phyloP scores from a whole-genome alignment of 2,329 filamentous ascomycete species.

The Arthrobotrys sinensis region DNA sequence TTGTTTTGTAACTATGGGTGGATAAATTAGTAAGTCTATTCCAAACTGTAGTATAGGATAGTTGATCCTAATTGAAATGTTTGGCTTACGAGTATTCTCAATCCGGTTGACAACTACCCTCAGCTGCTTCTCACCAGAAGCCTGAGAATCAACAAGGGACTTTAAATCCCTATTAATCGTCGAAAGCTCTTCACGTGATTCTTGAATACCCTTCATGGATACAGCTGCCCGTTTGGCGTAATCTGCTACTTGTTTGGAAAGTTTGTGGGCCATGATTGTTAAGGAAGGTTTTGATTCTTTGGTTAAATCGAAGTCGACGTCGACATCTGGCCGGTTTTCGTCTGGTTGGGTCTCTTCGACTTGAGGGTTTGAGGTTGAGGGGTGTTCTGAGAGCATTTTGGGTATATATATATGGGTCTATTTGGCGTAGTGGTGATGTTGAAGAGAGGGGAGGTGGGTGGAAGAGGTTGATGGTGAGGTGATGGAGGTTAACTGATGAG shows the following conservation, averaged over 20 bases:
- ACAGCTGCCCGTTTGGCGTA: neutral
- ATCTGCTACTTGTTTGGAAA: conserved; percentile 32
- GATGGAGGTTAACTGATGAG: neutral
- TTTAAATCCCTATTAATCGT: too few relatives aligned
- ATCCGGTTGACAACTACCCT: too few relatives aligned
- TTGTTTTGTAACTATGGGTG: too few relatives aligned
- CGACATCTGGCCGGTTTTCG: conserved; percentile 6
- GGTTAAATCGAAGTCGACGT: neutral
- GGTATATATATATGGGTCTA: too few relatives aligned
- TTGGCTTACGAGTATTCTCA: too few relatives aligned
- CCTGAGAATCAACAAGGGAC: neutral
- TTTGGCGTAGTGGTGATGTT: neutral
- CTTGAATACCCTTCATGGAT: neutral
- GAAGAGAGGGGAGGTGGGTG: neutral
- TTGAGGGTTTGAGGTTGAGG: neutral
- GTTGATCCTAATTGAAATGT: too few relatives aligned
- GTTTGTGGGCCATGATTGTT: conserved; percentile 49
- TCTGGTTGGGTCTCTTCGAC: neutral
- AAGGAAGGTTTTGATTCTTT: conserved; percentile 38
- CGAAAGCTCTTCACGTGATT: neutral
- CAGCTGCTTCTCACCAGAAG: neutral
- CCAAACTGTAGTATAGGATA: too few relatives aligned
- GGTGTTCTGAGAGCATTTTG: conserved; percentile 19
- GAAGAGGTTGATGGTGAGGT: neutral
- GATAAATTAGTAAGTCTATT: too few relatives aligned